phyloP scores from a whole-genome alignment of 225 moss, liverwort and hornwort species.

The Thuidium tamariscinum region DNA sequence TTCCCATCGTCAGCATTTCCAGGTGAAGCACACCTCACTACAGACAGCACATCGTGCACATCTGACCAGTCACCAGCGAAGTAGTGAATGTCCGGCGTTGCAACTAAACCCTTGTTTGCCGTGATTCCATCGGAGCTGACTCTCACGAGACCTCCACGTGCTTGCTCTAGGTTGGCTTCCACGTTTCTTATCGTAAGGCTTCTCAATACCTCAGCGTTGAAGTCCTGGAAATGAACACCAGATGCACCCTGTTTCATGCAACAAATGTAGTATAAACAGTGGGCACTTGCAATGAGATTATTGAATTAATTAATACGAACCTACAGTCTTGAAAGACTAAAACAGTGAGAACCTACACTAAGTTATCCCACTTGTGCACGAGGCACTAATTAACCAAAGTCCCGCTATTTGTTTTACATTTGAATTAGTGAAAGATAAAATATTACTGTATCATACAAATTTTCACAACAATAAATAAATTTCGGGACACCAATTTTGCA shows the following conservation, averaged over 20 bases:
- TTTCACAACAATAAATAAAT: not conserved
- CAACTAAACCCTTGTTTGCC: conserved; percentile 14
- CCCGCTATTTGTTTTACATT: not conserved
- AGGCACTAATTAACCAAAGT: not conserved
- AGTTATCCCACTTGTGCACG: not conserved
- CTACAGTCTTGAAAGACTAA: not conserved
- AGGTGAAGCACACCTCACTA: conserved; percentile 26
- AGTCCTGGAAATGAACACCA: conserved; percentile 92
- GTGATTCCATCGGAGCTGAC: conserved; percentile 21
- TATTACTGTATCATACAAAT: too few relatives aligned
- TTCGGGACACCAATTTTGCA: not conserved
- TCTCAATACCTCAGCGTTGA: conserved; percentile 79
- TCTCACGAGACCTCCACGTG: conserved; percentile 27
- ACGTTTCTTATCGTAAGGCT: conserved; percentile 77
- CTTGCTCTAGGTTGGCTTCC: conserved; percentile 63
- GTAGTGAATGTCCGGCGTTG: conserved; percentile 56
- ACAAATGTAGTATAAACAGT: not conserved
- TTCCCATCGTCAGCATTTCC: conserved; percentile 8
- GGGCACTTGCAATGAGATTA: not conserved
- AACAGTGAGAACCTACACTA: not conserved
- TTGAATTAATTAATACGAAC: not conserved
- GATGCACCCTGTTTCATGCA: conserved; percentile 66
- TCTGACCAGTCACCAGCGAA: conserved; percentile 92
- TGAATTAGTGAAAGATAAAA: not conserved
- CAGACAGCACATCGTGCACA: conserved; percentile 64